Conservation (phyloP, 129 eudicot genomes). For the Centrapalus pauciflorus region DNA sequence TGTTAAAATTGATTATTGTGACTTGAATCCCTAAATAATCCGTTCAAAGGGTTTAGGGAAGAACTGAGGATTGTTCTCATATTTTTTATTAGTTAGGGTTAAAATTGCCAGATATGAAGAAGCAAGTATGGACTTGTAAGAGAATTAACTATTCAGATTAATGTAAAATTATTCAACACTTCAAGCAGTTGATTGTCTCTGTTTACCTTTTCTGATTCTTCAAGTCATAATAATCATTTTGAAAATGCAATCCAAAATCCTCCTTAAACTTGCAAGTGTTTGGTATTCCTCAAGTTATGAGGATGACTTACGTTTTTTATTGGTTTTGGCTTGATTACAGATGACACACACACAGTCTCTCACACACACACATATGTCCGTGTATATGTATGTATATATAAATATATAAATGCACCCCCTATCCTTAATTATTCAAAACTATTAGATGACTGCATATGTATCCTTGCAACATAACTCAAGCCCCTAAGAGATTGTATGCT, state of each 20-base stretch:
- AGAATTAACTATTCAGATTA: not conserved
- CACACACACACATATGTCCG: too few relatives aligned
- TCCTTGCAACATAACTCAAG: not conserved
- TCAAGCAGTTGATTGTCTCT: not conserved
- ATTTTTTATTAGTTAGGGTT: not conserved
- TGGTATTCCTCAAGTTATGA: not conserved
- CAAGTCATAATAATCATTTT: not conserved
- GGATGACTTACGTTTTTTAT: not conserved
- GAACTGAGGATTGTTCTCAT: not conserved
- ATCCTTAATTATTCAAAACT: not conserved
- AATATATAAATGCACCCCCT: not conserved
- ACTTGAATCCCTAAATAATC: not conserved
- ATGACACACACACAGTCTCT: too few relatives aligned
- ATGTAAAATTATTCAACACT: not conserved
- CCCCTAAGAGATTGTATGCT: not conserved
- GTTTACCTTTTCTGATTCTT: not conserved
- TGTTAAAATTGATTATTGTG: not conserved
- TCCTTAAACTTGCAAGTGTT: not conserved
- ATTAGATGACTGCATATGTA: not conserved
- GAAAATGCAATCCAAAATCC: not conserved
- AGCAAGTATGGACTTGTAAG: not conserved
- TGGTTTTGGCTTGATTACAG: not conserved
- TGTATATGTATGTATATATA: too few relatives aligned
- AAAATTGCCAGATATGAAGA: not conserved
- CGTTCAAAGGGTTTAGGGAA: conserved; percentile 3